Conservation (phyloP, 2,329 filamentous ascomycete species). For the Neurospora sp. region DNA sequence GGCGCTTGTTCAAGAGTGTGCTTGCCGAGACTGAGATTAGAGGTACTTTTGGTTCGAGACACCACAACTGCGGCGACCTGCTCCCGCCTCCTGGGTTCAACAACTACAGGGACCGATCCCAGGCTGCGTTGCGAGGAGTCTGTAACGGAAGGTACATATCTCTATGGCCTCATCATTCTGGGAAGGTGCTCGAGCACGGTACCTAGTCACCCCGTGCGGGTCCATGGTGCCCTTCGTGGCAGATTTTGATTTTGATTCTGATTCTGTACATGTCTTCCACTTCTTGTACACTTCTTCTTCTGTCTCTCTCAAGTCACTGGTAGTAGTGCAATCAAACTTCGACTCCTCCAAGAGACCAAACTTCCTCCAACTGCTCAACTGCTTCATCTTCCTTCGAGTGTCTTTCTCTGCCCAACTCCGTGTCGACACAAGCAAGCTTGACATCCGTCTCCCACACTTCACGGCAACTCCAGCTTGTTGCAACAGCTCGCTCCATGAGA, state of each 20-base stretch:
- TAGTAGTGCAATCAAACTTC: background rate
- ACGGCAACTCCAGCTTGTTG: background rate
- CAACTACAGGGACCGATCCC: background rate
- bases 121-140: background rate
- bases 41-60: too few species aligned
- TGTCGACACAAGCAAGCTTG: background rate
- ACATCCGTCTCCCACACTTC: background rate
- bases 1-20: background rate
- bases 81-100: background rate
- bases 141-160: background rate
- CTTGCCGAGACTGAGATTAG: background rate
- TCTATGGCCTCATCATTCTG: background rate
- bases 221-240: background rate
- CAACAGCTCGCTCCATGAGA: background rate
- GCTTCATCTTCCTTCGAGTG: background rate
- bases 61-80: background rate
- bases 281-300: background rate
- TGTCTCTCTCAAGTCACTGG: background rate
- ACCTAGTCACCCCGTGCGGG: background rate
- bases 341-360: background rate
- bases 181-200: too few species aligned
- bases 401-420: background rate
- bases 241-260: background rate
- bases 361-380: background rate
- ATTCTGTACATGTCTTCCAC: background rate